A percentile compares a stretch with the other conserved stretches of the same genome.
Evolutionary conservation across 768 basidiomycete species (phyloP).

Genomic region (Royoungia palumana): DNA sequence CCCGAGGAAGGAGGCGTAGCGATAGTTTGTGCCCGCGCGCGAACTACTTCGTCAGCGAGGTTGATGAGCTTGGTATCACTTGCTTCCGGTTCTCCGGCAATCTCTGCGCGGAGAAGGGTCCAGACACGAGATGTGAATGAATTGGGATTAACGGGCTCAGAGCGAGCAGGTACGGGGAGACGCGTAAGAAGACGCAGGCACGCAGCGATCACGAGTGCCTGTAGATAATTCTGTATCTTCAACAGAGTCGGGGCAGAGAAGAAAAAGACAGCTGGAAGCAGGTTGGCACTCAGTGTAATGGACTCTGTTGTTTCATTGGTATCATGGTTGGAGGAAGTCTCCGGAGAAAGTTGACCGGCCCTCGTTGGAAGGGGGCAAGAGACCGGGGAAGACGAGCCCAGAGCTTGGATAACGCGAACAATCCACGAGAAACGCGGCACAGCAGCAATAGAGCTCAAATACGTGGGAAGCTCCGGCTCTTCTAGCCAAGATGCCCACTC

Average conservation of each 20-base stretch:
- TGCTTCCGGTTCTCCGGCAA: constrained; percentile 35
- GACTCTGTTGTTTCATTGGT: not conserved
- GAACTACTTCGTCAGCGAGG: constrained; percentile 71
- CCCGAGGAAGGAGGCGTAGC: not conserved
- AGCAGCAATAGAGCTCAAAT: constrained; percentile 11
- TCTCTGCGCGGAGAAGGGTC: constrained; percentile 59
- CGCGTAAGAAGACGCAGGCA: constrained; percentile 55
- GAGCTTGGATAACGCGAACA: constrained; percentile 43
- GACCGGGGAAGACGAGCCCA: constrained; percentile 43
- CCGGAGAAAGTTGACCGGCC: constrained; percentile 8
- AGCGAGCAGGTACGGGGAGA: constrained; percentile 26
- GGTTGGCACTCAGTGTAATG: constrained; percentile 30
- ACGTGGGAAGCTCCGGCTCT: not conserved
- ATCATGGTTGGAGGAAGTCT: not conserved
- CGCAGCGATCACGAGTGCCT: constrained; percentile 66
- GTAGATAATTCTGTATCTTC: constrained; percentile 64
- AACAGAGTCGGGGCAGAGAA: constrained; percentile 53
- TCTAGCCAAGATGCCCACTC: constrained; percentile 28
- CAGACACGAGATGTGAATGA: constrained; percentile 62
- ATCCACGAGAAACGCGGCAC: constrained; percentile 39
- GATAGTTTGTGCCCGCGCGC: constrained; percentile 38
- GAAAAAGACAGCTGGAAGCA: constrained; percentile 64
- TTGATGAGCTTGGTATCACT: constrained; percentile 56
- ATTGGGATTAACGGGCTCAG: constrained; percentile 9
- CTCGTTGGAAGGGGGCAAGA: constrained; percentile 30